Base-by-base conservation (phyloP, 2,329 filamentous ascomycete genomes). In the Fusarium pseudograminearum region DNA sequence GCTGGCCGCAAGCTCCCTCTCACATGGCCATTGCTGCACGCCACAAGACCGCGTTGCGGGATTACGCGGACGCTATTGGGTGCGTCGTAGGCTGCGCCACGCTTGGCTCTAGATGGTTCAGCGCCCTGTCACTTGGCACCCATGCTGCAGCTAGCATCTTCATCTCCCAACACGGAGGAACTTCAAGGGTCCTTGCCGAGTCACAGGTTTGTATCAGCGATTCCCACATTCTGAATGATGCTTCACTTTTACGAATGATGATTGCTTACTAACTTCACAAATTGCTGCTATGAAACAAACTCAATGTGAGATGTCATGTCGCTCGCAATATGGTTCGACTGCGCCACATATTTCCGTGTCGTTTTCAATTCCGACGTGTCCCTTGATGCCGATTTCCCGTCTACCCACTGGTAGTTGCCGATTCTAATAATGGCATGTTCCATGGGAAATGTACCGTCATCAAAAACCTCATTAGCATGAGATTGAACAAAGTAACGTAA, bases 41-140 rank as follows among this genome's bases (percentile, higher is more conserved):
- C 73, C 73, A 75, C 73, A 74, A 62, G 48, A 57, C 64, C 67
- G 70, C 70, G 65, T 72, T 56, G 56, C 30, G 42, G 50, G 65
- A 74, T 72, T 73, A 76, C 75, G 76, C 66, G 73, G 73, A 67
- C 42, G 28, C 48, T 60, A 73, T 73, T 72, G 63, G 70, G 20
- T 38, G 61, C 26, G 42, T 22, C 38, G 26, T 31, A 38, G 46
- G 69, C 78, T 79, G 78, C 77, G 78, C 78, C 78, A 79, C 76
- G 46, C 74, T 79, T 77, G 73, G 75, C 75, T 70, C 36, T 12
- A 38, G 41, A 45, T 48, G 44, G 26, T 57, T 54, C 42, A 62
- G 63, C 51, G 34, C 54, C 68, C 56, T 69, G 60, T 61, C 42
- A 55, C 61, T 69, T 64, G 57, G 70, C 64, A 38, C 36, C 61